A percentile compares a stretch with the other conserved stretches of the same genome.
Conservation (phyloP, 345 rosid species). For the Eucalyptus albens region DNA sequence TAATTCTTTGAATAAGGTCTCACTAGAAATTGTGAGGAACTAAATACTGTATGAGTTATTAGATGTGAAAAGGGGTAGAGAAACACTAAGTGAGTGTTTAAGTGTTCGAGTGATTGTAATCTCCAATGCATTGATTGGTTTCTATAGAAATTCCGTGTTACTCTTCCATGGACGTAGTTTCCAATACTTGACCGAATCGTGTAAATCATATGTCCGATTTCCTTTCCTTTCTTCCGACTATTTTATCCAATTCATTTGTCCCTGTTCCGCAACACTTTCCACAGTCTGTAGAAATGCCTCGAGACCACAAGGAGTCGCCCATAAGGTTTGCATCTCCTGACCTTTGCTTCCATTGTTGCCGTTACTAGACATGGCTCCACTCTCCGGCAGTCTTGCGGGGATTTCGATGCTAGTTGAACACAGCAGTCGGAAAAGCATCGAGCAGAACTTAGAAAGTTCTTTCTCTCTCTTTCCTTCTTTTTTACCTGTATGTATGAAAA, state of each 20-base stretch:
- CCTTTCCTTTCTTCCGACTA: no score
- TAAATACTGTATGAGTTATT: no score
- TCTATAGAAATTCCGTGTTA: no score
- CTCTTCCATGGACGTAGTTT: no score
- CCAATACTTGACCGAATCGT: accelerated
- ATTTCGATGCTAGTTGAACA: neutral
- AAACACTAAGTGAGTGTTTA: no score
- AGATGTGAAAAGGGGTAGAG: accelerated
- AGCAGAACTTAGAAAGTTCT: neutral
- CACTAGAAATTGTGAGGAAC: accelerated
- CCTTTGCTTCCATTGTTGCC: no score
- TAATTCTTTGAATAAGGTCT: no score
- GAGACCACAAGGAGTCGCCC: neutral
- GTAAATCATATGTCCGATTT: accelerated
- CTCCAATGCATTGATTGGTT: no score
- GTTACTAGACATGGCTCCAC: neutral
- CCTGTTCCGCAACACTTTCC: neutral
- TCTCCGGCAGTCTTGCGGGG: neutral
- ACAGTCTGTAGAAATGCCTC: neutral
- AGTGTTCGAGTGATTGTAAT: no score
- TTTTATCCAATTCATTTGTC: no score
- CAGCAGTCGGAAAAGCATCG: neutral
- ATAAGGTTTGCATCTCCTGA: neutral
- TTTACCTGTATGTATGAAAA: no score
- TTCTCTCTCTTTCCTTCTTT: no score